Percentiles rank a stretch among this genome's conserved stretches.
phyloP scores from a whole-genome alignment of 163 green algal species.

The Chlamydomonas reinhardtii region DNA sequence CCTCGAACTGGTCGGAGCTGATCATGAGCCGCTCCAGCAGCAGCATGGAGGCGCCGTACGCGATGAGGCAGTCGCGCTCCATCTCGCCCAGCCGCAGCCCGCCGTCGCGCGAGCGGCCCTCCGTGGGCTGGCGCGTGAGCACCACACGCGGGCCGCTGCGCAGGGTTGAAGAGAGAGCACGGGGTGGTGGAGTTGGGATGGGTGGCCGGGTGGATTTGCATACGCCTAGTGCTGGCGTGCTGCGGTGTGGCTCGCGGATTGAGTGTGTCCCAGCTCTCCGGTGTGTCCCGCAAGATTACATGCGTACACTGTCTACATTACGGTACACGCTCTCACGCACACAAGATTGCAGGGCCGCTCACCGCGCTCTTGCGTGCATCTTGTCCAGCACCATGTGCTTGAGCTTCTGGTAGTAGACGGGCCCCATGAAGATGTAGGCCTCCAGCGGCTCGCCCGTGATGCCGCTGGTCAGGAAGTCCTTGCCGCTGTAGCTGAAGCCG shows the following conservation, averaged over 20 bases:
- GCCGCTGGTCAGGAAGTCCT: slow-evolving; percentile 95
- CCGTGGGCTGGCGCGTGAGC: slow-evolving; percentile 97
- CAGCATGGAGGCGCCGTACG: slow-evolving; percentile 91
- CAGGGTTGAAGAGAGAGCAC: too few relatives aligned
- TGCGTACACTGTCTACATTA: too few relatives aligned
- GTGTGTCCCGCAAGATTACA: too few relatives aligned
- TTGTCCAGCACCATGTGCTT: slow-evolving; percentile 99
- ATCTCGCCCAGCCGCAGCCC: slow-evolving; percentile 98
- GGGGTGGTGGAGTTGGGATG: too few relatives aligned
- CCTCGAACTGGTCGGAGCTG: slow-evolving; percentile 90
- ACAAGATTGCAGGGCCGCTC: too few relatives aligned
- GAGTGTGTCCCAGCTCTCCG: too few relatives aligned
- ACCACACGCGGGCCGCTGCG: slow-evolving; percentile 89
- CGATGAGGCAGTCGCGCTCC: slow-evolving; percentile 99
- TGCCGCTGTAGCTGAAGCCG: slow-evolving; percentile 97
- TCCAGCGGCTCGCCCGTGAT: slow-evolving; percentile 95
- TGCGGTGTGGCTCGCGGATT: too few relatives aligned
- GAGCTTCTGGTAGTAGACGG: slow-evolving; percentile 99
- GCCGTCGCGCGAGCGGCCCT: slow-evolving; percentile 94
- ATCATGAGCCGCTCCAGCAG: slow-evolving; percentile 99
- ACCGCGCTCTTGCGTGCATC: slow-evolving; percentile 86
- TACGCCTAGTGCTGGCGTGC: too few relatives aligned
- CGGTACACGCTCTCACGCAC: too few relatives aligned
- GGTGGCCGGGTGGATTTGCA: too few relatives aligned
- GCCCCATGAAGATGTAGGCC: slow-evolving; percentile 99